Conservation (phyloP, 345 rosid genomes). For the Excoecaria agallocha region DNA sequence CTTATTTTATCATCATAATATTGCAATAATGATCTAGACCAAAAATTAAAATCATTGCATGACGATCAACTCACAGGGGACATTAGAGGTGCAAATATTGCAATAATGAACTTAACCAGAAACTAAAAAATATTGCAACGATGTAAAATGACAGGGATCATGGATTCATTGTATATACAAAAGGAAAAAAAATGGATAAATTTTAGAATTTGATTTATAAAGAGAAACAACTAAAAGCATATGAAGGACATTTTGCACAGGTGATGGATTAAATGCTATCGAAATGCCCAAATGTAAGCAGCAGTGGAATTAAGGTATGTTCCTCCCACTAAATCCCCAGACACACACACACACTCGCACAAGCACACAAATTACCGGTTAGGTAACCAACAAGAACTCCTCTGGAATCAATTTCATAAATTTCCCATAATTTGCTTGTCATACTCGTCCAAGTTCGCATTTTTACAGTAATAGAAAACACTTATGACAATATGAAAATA, state of each 20-base stretch:
- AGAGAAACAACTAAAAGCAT: not conserved
- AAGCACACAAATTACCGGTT: too few relatives aligned
- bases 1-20: not conserved
- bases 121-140: too few relatives aligned
- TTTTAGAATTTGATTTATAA: not conserved
- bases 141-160: too few relatives aligned
- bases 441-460: not conserved
- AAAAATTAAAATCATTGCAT: not conserved
- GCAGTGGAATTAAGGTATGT: not conserved
- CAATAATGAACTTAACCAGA: too few relatives aligned
- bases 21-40: not conserved
- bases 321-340: not conserved
- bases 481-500: not conserved
- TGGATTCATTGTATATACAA: too few relatives aligned
- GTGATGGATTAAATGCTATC: not conserved
- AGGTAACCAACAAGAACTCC: not conserved
- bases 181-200: not conserved
- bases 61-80: not conserved
- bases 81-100: not conserved
- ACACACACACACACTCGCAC: too few relatives aligned
- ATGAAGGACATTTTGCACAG: not conserved
- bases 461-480: not conserved
- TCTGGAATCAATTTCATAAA: too few relatives aligned
- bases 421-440: not conserved
- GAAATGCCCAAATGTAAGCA: too few relatives aligned